These are phyloP conservation scores for Globisporangium acanthophoron DNA, from an alignment of 352 stramenopile species.

Conservation along the genomic window DNA sequence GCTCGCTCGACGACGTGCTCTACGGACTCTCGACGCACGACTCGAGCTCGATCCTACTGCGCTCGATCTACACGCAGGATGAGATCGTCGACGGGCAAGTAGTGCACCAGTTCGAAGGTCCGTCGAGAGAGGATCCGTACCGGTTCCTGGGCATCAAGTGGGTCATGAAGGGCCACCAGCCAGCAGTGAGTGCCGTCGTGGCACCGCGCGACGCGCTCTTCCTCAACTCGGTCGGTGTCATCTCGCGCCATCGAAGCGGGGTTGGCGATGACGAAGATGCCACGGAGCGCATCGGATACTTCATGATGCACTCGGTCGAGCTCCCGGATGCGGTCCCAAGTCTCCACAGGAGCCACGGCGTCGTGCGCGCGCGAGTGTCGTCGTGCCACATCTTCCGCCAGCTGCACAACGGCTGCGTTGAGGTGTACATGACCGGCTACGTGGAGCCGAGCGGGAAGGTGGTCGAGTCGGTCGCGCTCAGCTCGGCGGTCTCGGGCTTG, in stretches of 20 bases:
- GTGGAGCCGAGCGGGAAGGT: slow-evolving; percentile 39
- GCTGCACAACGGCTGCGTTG: slow-evolving; percentile 20
- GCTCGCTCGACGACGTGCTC: slow-evolving; percentile 59
- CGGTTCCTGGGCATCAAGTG: slow-evolving; percentile 47
- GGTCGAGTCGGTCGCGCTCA: slow-evolving; percentile 33
- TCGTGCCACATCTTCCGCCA: slow-evolving; percentile 34
- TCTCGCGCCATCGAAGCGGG: background rate
- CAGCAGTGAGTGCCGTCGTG: slow-evolving; percentile 24
- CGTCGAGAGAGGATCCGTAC: slow-evolving; percentile 26
- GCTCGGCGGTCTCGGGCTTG: slow-evolving; percentile 13
- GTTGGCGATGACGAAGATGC: background rate
- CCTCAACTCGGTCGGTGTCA: slow-evolving; percentile 30
- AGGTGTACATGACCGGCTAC: slow-evolving; percentile 40
- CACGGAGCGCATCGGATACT: slow-evolving; percentile 11
- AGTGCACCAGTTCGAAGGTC: slow-evolving; percentile 23
- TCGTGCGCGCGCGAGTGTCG: slow-evolving; percentile 37
- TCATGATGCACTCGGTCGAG: slow-evolving; percentile 13
- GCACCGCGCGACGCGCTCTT: slow-evolving; percentile 34
- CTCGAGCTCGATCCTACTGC: slow-evolving; percentile 31
- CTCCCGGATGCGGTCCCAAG: slow-evolving; percentile 18
- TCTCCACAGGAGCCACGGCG: background rate
- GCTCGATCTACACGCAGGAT: slow-evolving; percentile 29
- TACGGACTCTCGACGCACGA: slow-evolving; percentile 42
- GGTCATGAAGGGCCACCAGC: slow-evolving; percentile 34
- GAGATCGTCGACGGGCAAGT: slow-evolving; percentile 36